Base-by-base conservation (phyloP, 257 asterid species). In the Fraxinus americana region DNA sequence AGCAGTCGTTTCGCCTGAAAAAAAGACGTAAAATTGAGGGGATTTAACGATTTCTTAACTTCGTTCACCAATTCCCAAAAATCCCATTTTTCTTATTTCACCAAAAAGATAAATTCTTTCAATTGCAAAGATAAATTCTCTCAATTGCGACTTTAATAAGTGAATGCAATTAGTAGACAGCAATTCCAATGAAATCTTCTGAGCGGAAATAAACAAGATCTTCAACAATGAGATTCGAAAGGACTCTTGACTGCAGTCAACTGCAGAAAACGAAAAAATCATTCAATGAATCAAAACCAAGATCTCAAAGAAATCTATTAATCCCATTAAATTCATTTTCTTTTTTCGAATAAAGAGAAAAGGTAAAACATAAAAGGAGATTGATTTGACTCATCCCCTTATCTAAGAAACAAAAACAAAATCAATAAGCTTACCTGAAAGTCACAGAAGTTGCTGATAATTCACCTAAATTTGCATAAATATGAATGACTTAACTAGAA, bases 341-440 rank as follows among this genome's bases (percentile, higher is more conserved):
- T 63, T 73, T 75, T 83, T 61, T 67, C 67, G 32, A 32, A 70
- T 81, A 86, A 79, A 77, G 71, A 57, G 57, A 72, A 82, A 71
- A 41, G 50, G 79, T 52, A 57, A 63, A 71, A 68, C 32, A 71
- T 10, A 10, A 36, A 61, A 84, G 43, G 13, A 72, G 48, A 41
- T 25, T 25, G 32, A 67, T 80, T 85, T 71, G 87, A 78, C 89
- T 78, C 57, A 80, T 29, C 74, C 63, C 81, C 68, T 82, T 35
- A 48, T 19, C 48, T 45, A 67, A 77, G n/a, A 72, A 75, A 68
- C 41, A 61, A 0, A 68, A 35, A 69, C 5, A 5, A 45, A 61
- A 71, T 48, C 71, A 59, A 38, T 1, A 67, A 78, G 79, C 77
- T 78, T 81, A 86, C 90, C 87, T 74, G 79, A 69, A 83, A 82